These are phyloP conservation scores for Paecilomyces sp. DNA, from an alignment of 2,329 filamentous ascomycete species.

Conservation along the genomic window DNA sequence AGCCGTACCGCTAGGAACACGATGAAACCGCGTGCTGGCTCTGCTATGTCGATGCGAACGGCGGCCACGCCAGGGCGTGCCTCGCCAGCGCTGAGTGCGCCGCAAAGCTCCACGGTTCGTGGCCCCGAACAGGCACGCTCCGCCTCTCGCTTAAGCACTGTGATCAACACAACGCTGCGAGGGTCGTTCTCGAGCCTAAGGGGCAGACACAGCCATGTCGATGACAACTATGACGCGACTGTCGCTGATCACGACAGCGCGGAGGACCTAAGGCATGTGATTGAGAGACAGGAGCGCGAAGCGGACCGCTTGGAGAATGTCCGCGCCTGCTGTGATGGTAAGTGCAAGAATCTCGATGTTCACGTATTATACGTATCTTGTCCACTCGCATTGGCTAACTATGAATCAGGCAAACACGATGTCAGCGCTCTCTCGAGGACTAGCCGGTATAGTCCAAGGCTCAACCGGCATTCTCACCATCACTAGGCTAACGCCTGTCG, in stretches of 20 bases:
- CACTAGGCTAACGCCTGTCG: conserved; percentile 13
- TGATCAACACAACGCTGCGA: conserved; percentile 42
- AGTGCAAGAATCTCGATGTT: conserved; percentile 30
- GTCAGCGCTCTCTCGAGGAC: conserved; percentile 43
- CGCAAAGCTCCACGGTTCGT: conserved; percentile 25
- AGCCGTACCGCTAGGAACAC: conserved; percentile 64
- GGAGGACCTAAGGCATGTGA: conserved; percentile 73
- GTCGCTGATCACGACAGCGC: conserved; percentile 59
- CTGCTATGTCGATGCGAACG: conserved; percentile 31
- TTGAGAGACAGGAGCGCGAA: conserved; percentile 60
- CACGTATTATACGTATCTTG: background rate
- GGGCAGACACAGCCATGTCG: conserved; percentile 31
- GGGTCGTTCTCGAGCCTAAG: conserved; percentile 44
- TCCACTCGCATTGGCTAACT: background rate
- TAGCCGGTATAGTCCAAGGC: conserved; percentile 33
- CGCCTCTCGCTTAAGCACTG: conserved; percentile 40
- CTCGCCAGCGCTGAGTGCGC: conserved; percentile 27
- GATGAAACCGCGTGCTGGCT: conserved; percentile 45
- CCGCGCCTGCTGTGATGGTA: conserved; percentile 93
- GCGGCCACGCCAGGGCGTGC: conserved; percentile 28
- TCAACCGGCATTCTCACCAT: conserved; percentile 28
- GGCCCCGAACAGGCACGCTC: conserved; percentile 32
- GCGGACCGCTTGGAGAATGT: conserved; percentile 86
- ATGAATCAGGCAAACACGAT: conserved; percentile 62
- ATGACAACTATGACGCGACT: conserved; percentile 31